A percentile compares a stretch with the other conserved stretches of the same genome.
Evolutionary conservation across 441 rosid genomes (phyloP).

Genomic region (Euphorbia schlechtendalii): DNA sequence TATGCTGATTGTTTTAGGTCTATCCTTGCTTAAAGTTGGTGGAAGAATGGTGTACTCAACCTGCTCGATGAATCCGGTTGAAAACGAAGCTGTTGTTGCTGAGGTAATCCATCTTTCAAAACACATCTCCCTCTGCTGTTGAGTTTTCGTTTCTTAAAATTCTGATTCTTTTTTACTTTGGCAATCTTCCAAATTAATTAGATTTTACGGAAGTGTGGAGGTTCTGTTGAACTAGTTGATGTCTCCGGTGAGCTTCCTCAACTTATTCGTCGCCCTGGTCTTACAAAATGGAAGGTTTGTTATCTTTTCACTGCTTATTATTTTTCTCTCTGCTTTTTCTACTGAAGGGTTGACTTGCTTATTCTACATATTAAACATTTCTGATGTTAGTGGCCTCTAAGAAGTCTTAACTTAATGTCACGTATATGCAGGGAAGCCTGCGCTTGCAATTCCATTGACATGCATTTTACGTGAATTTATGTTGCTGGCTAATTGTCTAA

Average conservation of each 20-base stretch:
- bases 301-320: not conserved
- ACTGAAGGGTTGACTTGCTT: constrained; percentile 8
- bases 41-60: constrained; percentile 99
- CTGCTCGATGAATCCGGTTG: constrained; percentile 96
- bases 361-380: not conserved
- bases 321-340: not conserved
- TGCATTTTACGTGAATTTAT: not conserved
- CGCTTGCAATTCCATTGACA: constrained; percentile 2
- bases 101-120: constrained; percentile 45
- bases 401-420: not conserved
- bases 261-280: constrained; percentile 81
- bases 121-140: not conserved
- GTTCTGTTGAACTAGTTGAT: constrained; percentile 79
- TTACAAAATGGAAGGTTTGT: constrained; percentile 84
- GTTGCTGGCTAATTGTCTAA: not conserved
- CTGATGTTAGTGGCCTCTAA: not conserved
- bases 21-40: constrained; percentile 78
- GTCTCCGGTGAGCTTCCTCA: constrained; percentile 74
- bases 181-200: constrained; percentile 22
- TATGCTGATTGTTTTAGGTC: constrained; percentile 41
- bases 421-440: not conserved
- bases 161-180: constrained; percentile 3
- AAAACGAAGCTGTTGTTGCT: constrained; percentile 95
- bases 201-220: constrained; percentile 73
- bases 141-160: constrained; percentile 1